Conservation (phyloP, 2,329 filamentous ascomycete genomes). For the Ilyonectria sp. region DNA sequence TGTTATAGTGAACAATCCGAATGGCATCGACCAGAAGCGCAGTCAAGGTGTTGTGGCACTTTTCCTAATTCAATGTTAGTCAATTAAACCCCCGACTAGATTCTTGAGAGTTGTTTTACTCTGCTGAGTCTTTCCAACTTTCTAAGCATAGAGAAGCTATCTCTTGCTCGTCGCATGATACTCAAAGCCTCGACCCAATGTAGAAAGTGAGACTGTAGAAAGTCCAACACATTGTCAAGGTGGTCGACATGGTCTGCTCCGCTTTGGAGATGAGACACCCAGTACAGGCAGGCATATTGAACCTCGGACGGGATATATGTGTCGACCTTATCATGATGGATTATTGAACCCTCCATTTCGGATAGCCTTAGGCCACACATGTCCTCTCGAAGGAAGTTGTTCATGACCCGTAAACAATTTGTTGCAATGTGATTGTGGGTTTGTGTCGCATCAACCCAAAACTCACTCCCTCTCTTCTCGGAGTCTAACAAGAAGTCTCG, state of each 20-base stretch:
- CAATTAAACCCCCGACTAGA: no score
- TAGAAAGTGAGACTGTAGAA: conserved; percentile 6
- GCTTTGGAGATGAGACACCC: neutral
- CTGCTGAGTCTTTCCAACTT: no score
- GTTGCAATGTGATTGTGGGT: neutral
- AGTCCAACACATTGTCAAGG: neutral
- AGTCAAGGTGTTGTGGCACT: no score
- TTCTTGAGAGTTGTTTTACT: no score
- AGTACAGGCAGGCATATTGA: conserved; percentile 24
- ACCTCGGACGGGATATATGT: neutral
- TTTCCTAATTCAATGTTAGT: no score
- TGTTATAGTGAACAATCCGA: neutral
- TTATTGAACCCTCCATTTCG: neutral
- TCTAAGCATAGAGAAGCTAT: no score
- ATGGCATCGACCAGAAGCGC: no score
- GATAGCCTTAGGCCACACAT: conserved; percentile 7
- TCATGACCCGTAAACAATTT: conserved; percentile 10
- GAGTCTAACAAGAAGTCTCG: conserved; percentile 13
- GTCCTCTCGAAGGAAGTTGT: neutral
- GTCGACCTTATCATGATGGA: neutral
- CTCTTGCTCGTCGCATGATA: neutral
- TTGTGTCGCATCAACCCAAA: conserved; percentile 9
- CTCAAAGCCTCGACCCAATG: conserved; percentile 14
- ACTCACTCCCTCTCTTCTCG: neutral
- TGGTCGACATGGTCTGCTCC: neutral